Evolutionary conservation across 2,329 filamentous ascomycete species (phyloP), one percentile per base, ranked within the genome.

Genomic region (Peltaster fructicola): DNA sequence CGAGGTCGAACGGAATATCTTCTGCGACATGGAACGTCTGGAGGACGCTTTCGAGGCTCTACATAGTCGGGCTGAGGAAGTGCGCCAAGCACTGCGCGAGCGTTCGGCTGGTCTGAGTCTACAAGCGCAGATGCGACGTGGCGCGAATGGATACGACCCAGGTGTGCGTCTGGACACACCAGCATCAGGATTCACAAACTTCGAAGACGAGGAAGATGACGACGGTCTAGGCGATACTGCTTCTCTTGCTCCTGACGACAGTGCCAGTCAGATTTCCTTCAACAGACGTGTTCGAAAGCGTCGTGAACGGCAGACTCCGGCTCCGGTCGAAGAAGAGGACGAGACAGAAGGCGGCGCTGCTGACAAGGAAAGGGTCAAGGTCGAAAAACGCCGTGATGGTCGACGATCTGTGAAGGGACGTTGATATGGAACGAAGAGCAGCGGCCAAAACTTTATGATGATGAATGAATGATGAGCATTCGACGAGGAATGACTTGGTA

Each of bases 31-130:
- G 85, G 85, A 95, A 53, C 73, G 72, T 0, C 65, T 95, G 13
- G 85, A 95, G 51, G 81, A 93, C 44, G 82, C 84, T 0, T 93
- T 95, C 40, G 85, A 95, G 54, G 71, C 69, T 14, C 61, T 95
- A n/a, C 85, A 95, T 46, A 66, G 70, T 37, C 75, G 74, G 42
- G 85, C 85, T 2, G 82, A 93, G 53, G 52, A 62, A 10, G 78
- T 93, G 9, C 73, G 85, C 4, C 72, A 68, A 12, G 68, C 74
- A 1, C 61, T 95, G 4, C 74, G 84, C 5, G 77, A 88, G 45
- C 76, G 85, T 19, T 73, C 74, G 8, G 80, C 81, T 1, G 84
- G 80, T 2, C 58, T 95, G 58, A 58, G 71, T 52, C 50, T 62
- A 67, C 47, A 73, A 59, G 54, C 69, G 53, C 51, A 71, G 60